Conservation (phyloP, 495 filamentous ascomycete genomes). For the Xylaria scruposa region DNA sequence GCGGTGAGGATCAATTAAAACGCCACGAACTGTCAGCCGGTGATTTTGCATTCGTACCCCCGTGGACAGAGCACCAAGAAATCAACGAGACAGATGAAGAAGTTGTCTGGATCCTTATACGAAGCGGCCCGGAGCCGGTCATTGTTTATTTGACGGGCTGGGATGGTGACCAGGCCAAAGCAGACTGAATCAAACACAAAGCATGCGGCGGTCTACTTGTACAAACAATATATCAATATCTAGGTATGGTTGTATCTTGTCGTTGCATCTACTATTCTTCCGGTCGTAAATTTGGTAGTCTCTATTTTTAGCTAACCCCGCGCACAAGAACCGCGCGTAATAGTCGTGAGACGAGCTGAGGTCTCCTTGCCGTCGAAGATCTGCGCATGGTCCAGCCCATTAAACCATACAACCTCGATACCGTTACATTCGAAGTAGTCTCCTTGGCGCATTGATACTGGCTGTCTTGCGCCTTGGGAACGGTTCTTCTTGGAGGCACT, state of each 20-base stretch:
- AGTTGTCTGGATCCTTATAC: slow-evolving; percentile 64
- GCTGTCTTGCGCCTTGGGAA: slow-evolving; percentile 11
- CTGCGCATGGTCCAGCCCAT: slow-evolving; percentile 70
- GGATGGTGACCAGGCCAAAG: slow-evolving; percentile 51
- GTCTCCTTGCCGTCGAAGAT: slow-evolving; percentile 61
- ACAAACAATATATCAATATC: background rate
- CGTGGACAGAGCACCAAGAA: slow-evolving; percentile 70
- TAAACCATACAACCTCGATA: slow-evolving; percentile 68
- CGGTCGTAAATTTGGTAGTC: background rate
- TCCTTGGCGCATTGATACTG: slow-evolving; percentile 25
- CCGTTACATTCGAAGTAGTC: slow-evolving; percentile 55
- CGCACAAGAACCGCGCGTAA: slow-evolving; percentile 50
- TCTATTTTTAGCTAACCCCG: slow-evolving; percentile 17
- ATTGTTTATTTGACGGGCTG: slow-evolving; percentile 66
- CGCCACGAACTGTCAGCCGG: slow-evolving; percentile 62
- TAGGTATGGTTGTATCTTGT: slow-evolving; percentile 14
- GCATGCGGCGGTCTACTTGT: slow-evolving; percentile 11
- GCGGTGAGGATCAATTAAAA: slow-evolving; percentile 51
- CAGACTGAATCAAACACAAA: slow-evolving; percentile 26
- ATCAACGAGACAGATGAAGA: slow-evolving; percentile 66
- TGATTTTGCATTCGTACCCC: slow-evolving; percentile 69
- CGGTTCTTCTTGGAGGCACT: background rate
- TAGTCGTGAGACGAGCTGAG: slow-evolving; percentile 50
- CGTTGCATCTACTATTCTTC: background rate
- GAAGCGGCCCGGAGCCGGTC: slow-evolving; percentile 62